A percentile compares a stretch with the other conserved stretches of the same genome.
phyloP scores from a whole-genome alignment of 192 early-diverging fungal genomes.

The Podila clonocystis region DNA sequence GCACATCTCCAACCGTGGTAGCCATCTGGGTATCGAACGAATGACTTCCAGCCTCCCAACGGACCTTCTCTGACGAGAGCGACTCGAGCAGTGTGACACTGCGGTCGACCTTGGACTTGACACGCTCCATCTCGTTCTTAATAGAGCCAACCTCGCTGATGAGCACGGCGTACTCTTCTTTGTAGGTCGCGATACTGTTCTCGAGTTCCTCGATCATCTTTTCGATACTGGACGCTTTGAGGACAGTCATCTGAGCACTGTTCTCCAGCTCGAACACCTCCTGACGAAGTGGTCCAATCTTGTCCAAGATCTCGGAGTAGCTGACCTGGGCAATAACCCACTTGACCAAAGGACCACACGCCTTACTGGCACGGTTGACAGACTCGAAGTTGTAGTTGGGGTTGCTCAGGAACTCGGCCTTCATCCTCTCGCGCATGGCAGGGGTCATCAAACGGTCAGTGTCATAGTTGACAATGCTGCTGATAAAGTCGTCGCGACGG shows the following conservation, averaged over 20 bases:
- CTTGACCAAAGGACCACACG: conserved; percentile 97
- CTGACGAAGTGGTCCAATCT: conserved; percentile 92
- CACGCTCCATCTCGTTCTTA: conserved; percentile 92
- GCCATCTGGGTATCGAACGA: conserved; percentile 97
- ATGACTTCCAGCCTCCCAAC: conserved; percentile 91
- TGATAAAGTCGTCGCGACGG: conserved; percentile 96
- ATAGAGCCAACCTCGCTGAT: conserved; percentile 92
- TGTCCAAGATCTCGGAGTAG: conserved; percentile 92
- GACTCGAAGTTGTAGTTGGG: conserved; percentile 93
- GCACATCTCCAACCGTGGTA: conserved; percentile 96
- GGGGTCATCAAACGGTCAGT: conserved; percentile 86
- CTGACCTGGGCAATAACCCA: conserved; percentile 99
- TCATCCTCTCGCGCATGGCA: conserved; percentile 83
- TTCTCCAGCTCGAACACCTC: conserved; percentile 90
- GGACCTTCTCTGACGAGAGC: conserved; percentile 89
- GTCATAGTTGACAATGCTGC: conserved; percentile 96
- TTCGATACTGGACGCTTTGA: conserved; percentile 77
- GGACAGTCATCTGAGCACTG: conserved; percentile 76
- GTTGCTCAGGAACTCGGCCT: conserved; percentile 78
- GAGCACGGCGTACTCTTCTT: conserved; percentile 97
- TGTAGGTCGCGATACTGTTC: conserved; percentile 88
- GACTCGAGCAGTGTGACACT: conserved; percentile 88
- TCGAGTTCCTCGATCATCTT: conserved; percentile 87
- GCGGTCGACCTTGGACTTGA: conserved; percentile 93
- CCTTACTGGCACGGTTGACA: conserved; percentile 97